Evolutionary conservation across 805 yeast genomes (phyloP), one percentile per base, ranked within the genome.

Genomic region (Metschnikowia koreensis): DNA sequence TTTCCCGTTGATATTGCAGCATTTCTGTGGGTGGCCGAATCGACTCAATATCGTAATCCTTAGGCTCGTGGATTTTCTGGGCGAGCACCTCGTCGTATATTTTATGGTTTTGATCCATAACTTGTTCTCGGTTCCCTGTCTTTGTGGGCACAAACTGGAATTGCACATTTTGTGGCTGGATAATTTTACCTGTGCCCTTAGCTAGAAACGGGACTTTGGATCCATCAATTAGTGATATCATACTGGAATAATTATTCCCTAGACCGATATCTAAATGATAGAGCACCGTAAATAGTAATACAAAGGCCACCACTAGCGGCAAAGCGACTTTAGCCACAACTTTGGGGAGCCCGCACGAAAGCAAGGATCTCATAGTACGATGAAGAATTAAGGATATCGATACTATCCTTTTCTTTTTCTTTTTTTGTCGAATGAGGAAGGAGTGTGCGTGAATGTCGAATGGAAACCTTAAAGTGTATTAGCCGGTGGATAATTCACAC

Each of bases 51-150:
- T 71, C 65, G 48, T 60, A 64, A 48, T 72, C 76, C 52, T 74
- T 75, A 1, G 89, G 89, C 58, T 81, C 84, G 28, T 50, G 43
- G 26, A 83, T 77, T 15, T 66, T 65, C 38, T 60, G 51, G 1
- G 58, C 53, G 50, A 81, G 51, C 13, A 77, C 67, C 2, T 67
- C 60, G 22, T 68, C 64, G 57, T 81, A 74, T 10, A 66, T 52
- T 13, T 70, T 53, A 51, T 65, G 67, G 59, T 83, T 82, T 17
- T 46, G 57, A 31, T 66, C 54, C 16, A 79, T 63, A 4, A 77
- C 62, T 40, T 68, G 63, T 36, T 71, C 66, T 11, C 63, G 65
- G n/a, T 54, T 45, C 8, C 73, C 75, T 10, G 52, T 39, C 48
- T 65, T 67, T 8, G 58, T 61, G 51, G 73, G 73, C 16, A 60